phyloP scores from a whole-genome alignment of 1,284 basidiomycete species.

The Farysia itapuensis region DNA sequence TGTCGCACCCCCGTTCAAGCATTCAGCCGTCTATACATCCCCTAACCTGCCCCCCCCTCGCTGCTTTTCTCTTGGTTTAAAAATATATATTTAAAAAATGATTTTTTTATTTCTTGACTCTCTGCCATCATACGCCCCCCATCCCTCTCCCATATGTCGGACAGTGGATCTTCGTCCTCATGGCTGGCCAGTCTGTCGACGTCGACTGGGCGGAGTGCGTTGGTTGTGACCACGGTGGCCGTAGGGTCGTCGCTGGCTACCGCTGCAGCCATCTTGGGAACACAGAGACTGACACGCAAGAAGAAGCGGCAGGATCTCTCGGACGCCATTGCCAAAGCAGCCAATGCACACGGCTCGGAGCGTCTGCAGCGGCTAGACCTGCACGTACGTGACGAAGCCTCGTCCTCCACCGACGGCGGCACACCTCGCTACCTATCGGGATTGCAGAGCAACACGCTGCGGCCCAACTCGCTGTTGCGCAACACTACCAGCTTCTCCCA shows the following conservation, averaged over 20 bases:
- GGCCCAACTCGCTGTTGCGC: constrained; percentile 21
- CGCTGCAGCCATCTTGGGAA: constrained; percentile 35
- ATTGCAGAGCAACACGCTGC: constrained; percentile 17
- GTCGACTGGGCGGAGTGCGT: constrained; percentile 16
- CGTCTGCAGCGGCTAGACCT: constrained; percentile 29
- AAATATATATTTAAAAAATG: not conserved
- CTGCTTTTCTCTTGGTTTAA: not conserved
- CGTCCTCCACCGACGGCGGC: constrained; percentile 30
- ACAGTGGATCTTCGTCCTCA: constrained; percentile 13
- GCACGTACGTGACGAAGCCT: constrained; percentile 13
- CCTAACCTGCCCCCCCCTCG: constrained; percentile 10
- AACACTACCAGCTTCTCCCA: constrained; percentile 26
- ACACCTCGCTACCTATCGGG: constrained; percentile 45
- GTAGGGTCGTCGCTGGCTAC: constrained; percentile 48
- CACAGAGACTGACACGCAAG: constrained; percentile 30
- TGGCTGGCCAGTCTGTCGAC: constrained; percentile 22
- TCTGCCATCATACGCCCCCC: no score
- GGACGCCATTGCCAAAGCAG: constrained; percentile 28
- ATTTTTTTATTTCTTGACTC: not conserved
- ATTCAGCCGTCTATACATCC: constrained; percentile 45
- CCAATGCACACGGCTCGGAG: constrained; percentile 12
- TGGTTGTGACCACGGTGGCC: constrained; percentile 40
- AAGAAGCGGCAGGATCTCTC: constrained; percentile 37
- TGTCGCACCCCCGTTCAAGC: constrained; percentile 48
- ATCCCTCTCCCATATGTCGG: no score